A percentile compares a stretch with the other conserved stretches of the same genome.
These are phyloP conservation scores for Chytriomyces confervae DNA, from an alignment of 192 early-diverging fungal species.

Conservation along the genomic window DNA sequence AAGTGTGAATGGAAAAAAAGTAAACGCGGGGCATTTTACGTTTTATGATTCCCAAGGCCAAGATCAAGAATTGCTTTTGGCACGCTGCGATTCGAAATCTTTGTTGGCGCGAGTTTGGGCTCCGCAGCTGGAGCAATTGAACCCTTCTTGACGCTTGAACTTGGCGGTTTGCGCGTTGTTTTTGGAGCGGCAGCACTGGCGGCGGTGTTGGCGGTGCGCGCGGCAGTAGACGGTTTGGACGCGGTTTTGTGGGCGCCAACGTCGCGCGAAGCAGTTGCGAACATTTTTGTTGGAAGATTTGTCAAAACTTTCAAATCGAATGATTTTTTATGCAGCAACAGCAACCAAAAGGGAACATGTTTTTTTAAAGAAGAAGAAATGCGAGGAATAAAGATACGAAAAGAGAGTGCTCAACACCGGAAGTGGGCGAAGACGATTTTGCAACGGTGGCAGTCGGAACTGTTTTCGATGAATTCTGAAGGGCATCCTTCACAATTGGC, in stretches of 20 bases:
- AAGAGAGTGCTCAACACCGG: background rate
- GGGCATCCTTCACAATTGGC: no score
- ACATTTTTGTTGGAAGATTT: conserved; percentile 18
- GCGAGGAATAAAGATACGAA: no score
- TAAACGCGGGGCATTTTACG: conserved; percentile 4
- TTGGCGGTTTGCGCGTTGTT: background rate
- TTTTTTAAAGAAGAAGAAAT: no score
- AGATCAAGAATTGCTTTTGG: conserved; percentile 35
- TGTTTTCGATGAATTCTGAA: background rate
- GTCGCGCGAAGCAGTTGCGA: conserved; percentile 28
- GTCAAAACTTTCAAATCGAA: background rate
- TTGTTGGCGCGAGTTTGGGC: conserved; percentile 6
- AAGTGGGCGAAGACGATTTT: background rate
- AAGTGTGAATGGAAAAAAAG: background rate
- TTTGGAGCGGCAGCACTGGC: background rate
- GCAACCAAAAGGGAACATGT: no score
- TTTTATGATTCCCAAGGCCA: background rate
- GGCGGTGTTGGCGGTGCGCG: background rate
- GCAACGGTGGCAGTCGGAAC: background rate
- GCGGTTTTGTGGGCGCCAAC: background rate
- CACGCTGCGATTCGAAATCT: conserved; percentile 20
- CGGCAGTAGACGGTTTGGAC: background rate
- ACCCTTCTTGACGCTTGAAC: background rate
- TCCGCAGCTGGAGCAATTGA: conserved; percentile 30
- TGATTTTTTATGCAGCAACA: no score